Percentiles rank a stretch among this genome's conserved stretches.
These are phyloP conservation scores for Monoraphidium neglectum DNA, from an alignment of 139 green algal genomes.

Conservation along the genomic window DNA sequence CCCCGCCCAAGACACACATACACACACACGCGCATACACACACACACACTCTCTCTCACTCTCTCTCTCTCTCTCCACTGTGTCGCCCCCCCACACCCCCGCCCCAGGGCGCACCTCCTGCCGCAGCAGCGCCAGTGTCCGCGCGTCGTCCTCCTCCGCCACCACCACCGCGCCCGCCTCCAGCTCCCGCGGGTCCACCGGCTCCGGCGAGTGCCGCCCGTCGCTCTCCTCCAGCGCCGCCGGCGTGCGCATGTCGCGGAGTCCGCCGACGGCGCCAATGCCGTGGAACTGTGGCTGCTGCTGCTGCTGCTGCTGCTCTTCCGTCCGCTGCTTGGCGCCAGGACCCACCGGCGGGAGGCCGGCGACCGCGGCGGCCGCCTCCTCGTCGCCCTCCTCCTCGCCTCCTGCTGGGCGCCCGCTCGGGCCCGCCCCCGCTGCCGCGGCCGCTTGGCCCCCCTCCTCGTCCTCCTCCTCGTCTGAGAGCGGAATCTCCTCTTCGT, in stretches of 20 bases:
- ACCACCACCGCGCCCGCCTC: conserved; percentile 54
- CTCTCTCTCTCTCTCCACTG: too few relatives aligned
- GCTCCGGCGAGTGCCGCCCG: conserved; percentile 64
- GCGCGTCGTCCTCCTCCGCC: conserved; percentile 74
- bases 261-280: not conserved
- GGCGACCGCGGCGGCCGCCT: too few relatives aligned
- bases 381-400: too few relatives aligned
- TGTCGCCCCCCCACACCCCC: not conserved
- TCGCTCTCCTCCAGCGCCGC: conserved; percentile 27
- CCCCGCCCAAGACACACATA: too few relatives aligned
- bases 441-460: not conserved
- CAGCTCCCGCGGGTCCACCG: conserved; percentile 48
- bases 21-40: too few relatives aligned
- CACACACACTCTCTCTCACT: too few relatives aligned
- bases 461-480: conserved; percentile 11
- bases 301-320: not conserved
- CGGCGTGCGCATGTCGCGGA: too few relatives aligned
- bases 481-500: conserved; percentile 20
- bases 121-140: conserved; percentile 62
- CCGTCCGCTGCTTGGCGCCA: too few relatives aligned
- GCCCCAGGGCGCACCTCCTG: conserved; percentile 44
- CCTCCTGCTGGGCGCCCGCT: too few relatives aligned
- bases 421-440: not conserved
- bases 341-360: too few relatives aligned
- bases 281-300: not conserved